Evolutionary conservation across 805 yeast species (phyloP), one percentile per base, ranked within the genome.

Genomic region (Hemisphaericaspora nanyangensis): DNA sequence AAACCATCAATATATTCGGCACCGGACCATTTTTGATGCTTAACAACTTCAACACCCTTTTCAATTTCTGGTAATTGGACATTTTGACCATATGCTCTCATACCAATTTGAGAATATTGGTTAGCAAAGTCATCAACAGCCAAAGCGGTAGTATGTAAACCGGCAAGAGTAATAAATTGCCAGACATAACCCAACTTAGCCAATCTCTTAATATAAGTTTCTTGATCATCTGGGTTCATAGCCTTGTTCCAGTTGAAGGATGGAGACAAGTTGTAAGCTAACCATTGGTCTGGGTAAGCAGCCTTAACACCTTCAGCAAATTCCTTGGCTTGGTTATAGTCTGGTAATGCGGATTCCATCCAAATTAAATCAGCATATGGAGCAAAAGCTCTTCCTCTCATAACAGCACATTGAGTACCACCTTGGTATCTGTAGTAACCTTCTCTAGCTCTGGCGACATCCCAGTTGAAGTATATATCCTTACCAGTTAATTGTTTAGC

Each of bases 1-100:
- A 91, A 72, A 44, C 87, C 82, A 65, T 91, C 98, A 58, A 91
- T 84, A 72, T 88, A 90, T 68, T 87, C 95, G 22, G 98, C 98
- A 60, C 98, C 98, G 31, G 96, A 88, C 98, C 98, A 91, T 66
- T 90, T 88, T 68, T 91, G 98, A 67, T 91, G 98, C 75, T 89
- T 91, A 48, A 91, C 95, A 43, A 91, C 95, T 65, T 91, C 98
- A 49, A 90, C 96, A 49, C 87, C 90, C 44, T 72, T 73, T 54
- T 82, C 87, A 62, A 90, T 85, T 73, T 91, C 98, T 44, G 80
- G 84, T 46, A 81, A 78, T 71, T 91, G 98, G 45, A 91, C 82
- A 48, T 72, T 72, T 60, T 81, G 83, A 41, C 96, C 98, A 61
- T 91, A 91, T 6, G 97, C 97, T 68, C 82, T 84, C 98, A 91